A percentile compares a stretch with the other conserved stretches of the same genome.
Evolutionary conservation across 1,284 basidiomycete species (phyloP).

Genomic region (Pulveroboletus sp.): DNA sequence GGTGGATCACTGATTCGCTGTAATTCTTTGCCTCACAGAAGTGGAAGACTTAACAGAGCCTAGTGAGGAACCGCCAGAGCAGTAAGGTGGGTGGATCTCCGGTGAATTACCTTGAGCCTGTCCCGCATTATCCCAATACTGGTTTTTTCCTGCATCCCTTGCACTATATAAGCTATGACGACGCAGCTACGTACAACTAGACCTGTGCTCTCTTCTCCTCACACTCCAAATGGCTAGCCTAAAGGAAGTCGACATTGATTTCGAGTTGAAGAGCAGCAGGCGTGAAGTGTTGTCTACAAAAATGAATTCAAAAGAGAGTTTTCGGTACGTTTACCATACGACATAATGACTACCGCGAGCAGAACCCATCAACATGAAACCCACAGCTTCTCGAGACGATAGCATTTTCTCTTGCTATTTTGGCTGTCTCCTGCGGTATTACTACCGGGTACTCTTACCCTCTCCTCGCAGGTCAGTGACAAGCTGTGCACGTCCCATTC

Average conservation of each 20-base stretch:
- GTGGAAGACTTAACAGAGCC: not conserved
- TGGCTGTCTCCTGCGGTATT: slow-evolving; percentile 69
- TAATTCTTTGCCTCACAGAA: not conserved
- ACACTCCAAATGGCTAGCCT: slow-evolving; percentile 10
- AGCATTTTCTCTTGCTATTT: slow-evolving; percentile 68
- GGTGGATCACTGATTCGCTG: not conserved
- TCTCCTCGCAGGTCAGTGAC: slow-evolving; percentile 49
- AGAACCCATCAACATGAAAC: not conserved
- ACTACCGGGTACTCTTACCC: slow-evolving; percentile 63
- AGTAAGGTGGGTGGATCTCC: not conserved
- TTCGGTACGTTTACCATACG: slow-evolving; percentile 49
- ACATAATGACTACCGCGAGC: not conserved
- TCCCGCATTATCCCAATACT: not conserved
- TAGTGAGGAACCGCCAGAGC: not conserved
- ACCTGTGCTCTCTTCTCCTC: not conserved
- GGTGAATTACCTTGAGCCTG: not conserved
- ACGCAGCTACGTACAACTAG: not conserved
- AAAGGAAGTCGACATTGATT: slow-evolving; percentile 1
- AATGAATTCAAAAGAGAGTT: slow-evolving; percentile 75
- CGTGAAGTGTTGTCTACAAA: slow-evolving; percentile 46
- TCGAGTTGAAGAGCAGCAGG: slow-evolving; percentile 2
- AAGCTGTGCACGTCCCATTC: not conserved
- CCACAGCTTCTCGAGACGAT: slow-evolving; percentile 57
- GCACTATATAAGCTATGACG: not conserved
- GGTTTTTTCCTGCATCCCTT: not conserved